Base-by-base conservation (phyloP, 1,139 yeast genomes). In the Yamadazyma diddensiae region DNA sequence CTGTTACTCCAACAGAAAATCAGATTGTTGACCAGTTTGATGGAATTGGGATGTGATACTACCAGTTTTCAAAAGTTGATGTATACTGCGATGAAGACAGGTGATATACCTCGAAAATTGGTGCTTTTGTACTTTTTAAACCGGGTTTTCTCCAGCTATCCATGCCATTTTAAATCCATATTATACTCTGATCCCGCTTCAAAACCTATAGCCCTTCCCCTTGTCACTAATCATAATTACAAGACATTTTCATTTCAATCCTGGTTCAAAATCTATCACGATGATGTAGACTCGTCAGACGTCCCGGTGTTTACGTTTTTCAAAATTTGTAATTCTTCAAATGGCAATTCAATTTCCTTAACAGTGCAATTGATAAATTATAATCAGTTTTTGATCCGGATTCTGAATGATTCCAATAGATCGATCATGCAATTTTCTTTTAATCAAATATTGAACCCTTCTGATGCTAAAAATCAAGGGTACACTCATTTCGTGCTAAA, bases 21-120 rank as follows among this genome's bases (percentile, higher is more conserved):
- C 17, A 44, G 60, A n/a, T 37, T 65, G 15, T 44, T 62, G 9
- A 34, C 58, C 1, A 34, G 43, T 8, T 51, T 66, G 24, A 42
- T 58, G 31, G 71, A 65, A 39, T 45, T 66, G 15, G 74, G 74
- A 0, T 60, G 68, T 45, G 55, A 55, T 28, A 47, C 53, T 2
- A 38, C 39, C 8, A 38, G 39, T 19, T 42, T 64, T 24, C 45
- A 49, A 29, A 43, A 40, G 26, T 34, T 63, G 10, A 27, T 59
- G 1, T 18, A 37, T 6, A 52, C 52, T 9, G 32, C 60, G 15
- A 43, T 49, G 30, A 39, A 38, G 14, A 31, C 36, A 8, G 18
- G 26, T 4, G 28, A 31, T 4, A 8, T 41, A 1, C 25, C 31
- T 13, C 45, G 49, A 10, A 55, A 46, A 31, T 30, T 56, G 15